Conservation (phyloP, 345 rosid species). For the Rubroshorea leprosula region DNA sequence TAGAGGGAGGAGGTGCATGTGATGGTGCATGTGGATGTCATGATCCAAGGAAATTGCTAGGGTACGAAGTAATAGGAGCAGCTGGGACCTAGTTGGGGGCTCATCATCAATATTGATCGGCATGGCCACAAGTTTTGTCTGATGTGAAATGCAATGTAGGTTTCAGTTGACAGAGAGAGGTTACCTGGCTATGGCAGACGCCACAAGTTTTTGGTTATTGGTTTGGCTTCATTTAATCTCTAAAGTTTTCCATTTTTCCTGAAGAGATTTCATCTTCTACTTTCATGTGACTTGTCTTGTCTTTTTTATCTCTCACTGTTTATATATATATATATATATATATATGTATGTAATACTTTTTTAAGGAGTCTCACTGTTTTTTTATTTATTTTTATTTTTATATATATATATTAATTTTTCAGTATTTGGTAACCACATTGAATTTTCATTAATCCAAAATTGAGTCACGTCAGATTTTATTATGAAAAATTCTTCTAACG, state of each 20-base stretch:
- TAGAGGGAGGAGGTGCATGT: not conserved
- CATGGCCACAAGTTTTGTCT: constrained; percentile 26
- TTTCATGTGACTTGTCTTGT: not conserved
- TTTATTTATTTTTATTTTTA: no score
- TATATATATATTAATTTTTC: no score
- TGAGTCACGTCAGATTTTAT: no score
- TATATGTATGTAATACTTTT: no score
- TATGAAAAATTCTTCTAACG: no score
- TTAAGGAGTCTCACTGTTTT: no score
- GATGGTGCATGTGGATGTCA: constrained; percentile 21
- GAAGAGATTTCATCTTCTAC: not conserved
- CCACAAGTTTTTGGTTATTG: not conserved
- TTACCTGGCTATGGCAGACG: constrained; percentile 3
- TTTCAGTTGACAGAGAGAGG: no score
- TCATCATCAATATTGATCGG: no score
- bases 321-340: no score
- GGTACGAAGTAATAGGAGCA: no score
- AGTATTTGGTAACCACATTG: no score
- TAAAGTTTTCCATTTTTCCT: constrained; percentile 4
- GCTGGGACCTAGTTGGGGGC: constrained; percentile 17
- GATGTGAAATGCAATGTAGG: constrained; percentile 33
- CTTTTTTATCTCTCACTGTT: not conserved
- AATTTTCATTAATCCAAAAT: no score
- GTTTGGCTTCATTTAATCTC: constrained; percentile 21
- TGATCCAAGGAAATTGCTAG: constrained; percentile 11